A percentile compares a stretch with the other conserved stretches of the same genome.
phyloP scores from a whole-genome alignment of 345 rosid genomes.

The Anacardium occidentale region DNA sequence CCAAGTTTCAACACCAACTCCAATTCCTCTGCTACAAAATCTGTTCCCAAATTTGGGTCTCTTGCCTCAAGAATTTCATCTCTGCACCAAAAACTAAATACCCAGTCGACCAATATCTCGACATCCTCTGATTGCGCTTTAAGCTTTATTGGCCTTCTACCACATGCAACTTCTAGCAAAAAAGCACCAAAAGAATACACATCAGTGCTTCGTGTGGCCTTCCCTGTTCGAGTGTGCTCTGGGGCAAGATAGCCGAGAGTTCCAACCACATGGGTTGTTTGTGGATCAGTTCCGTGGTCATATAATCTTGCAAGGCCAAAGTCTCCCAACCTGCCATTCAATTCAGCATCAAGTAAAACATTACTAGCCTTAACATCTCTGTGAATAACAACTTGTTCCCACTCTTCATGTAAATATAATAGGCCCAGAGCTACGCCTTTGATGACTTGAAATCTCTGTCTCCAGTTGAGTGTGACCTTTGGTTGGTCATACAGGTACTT shows the following conservation, averaged over 20 bases:
- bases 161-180: constrained; percentile 57
- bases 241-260: constrained; percentile 70
- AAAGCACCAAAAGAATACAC: constrained; percentile 61
- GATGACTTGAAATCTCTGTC: constrained; percentile 46
- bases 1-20: constrained; percentile 59
- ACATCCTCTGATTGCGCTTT: constrained; percentile 17
- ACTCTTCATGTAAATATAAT: constrained; percentile 57
- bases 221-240: constrained; percentile 51
- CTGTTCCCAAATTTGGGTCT: constrained; percentile 41
- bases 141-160: constrained; percentile 47
- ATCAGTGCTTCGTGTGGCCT: too few species aligned
- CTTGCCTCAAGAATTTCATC: constrained; percentile 40
- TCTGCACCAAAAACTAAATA: constrained; percentile 35
- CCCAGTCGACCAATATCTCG: constrained; percentile 44
- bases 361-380: constrained; percentile 68
- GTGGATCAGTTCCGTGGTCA: constrained; percentile 59
- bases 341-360: constrained; percentile 54
- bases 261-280: constrained; percentile 53
- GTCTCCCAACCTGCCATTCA: constrained; percentile 60
- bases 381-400: constrained; percentile 67
- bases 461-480: constrained; percentile 43
- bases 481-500: constrained; percentile 52
- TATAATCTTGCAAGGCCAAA: constrained; percentile 64
- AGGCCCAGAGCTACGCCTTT: constrained; percentile 60
- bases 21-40: constrained; percentile 40